Percentiles rank a stretch among this genome's conserved stretches.
These are phyloP conservation scores for Trichosanthes truncata DNA, from an alignment of 306 rosid species.

Conservation along the genomic window DNA sequence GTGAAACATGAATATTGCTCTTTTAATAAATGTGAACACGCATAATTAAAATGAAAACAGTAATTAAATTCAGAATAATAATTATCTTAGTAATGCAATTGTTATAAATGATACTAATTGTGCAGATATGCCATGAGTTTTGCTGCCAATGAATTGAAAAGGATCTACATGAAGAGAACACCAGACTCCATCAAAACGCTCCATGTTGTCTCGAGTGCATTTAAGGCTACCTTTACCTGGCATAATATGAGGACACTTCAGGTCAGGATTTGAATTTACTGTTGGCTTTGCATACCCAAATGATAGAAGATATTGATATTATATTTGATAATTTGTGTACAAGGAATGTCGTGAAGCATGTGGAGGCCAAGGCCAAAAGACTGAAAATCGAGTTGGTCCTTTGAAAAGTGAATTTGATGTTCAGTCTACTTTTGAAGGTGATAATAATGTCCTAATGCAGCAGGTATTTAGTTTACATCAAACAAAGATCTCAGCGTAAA, in stretches of 20 bases:
- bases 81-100: background rate
- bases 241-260: conserved; percentile 84
- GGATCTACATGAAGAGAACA: conserved; percentile 54
- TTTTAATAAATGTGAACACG: background rate
- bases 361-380: conserved; percentile 87
- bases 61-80: background rate
- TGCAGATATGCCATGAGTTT: conserved; percentile 83
- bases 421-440: conserved; percentile 98
- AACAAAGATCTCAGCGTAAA: background rate
- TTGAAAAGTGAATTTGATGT: conserved; percentile 75
- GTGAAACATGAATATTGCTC: background rate
- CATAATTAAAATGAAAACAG: background rate
- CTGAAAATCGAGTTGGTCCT: conserved; percentile 79
- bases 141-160: conserved; percentile 65
- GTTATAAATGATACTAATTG: background rate
- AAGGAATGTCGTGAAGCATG: conserved; percentile 98
- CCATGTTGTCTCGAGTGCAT: conserved; percentile 87
- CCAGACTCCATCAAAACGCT: conserved; percentile 57
- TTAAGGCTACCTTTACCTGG: conserved; percentile 82
- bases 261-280: conserved; percentile 29
- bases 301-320: conserved; percentile 4
- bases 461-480: conserved; percentile 43
- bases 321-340: conserved; percentile 8
- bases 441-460: conserved; percentile 95
- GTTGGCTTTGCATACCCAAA: background rate